phyloP scores from a whole-genome alignment of 192 early-diverging fungal species.

The Backusella tarrabulga region DNA sequence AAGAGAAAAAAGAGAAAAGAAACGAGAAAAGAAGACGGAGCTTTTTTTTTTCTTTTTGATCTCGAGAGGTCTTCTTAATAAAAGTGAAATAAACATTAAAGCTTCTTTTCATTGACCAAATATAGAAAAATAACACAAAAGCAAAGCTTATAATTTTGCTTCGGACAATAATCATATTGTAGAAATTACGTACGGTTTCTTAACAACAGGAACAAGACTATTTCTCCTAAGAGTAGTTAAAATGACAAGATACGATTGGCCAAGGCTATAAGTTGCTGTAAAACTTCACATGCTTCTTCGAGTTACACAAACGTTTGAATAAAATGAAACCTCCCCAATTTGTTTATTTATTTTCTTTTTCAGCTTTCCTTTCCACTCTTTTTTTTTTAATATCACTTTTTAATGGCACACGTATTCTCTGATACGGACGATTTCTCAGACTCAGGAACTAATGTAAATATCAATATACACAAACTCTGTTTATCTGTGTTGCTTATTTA shows the following conservation, averaged over 20 bases:
- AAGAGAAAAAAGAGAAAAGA: not conserved
- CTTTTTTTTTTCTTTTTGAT: not conserved
- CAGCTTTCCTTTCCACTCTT: not conserved
- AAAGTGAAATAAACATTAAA: not conserved
- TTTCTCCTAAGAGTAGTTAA: not conserved
- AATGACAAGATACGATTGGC: not conserved
- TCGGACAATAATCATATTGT: not conserved
- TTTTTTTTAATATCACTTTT: not conserved
- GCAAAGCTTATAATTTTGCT: not conserved
- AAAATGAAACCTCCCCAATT: not conserved
- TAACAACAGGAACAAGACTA: not conserved
- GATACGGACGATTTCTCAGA: slow-evolving; percentile 18
- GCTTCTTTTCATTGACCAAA: not conserved
- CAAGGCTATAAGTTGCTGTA: not conserved
- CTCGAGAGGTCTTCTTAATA: not conserved
- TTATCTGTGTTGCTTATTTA: not conserved
- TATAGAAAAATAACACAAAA: not conserved
- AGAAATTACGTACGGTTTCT: not conserved
- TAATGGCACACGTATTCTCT: slow-evolving; percentile 1
- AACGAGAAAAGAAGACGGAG: not conserved
- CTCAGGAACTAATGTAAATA: not conserved
- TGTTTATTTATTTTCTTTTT: not conserved
- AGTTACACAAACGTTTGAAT: not conserved
- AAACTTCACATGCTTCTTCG: not conserved
- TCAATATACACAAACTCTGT: not conserved